Base-by-base conservation (phyloP, 2,329 filamentous ascomycete genomes). In the Beauveria caledonica region DNA sequence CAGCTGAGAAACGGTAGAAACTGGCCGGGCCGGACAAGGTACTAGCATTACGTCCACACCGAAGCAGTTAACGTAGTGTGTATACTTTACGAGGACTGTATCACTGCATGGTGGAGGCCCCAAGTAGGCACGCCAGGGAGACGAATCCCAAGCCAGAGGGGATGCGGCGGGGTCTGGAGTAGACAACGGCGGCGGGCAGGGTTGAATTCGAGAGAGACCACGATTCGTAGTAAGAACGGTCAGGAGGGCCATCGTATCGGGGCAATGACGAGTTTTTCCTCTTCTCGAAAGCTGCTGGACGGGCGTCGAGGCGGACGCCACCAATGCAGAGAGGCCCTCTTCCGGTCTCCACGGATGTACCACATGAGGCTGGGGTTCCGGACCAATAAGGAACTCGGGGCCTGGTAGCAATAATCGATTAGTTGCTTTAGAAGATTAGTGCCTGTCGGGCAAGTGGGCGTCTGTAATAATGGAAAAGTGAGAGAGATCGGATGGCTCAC, bases 301-400 rank as follows among this genome's bases (percentile, higher is more conserved):
- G n/a, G 44, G 55, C 45, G 33, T 42, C 21, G 21, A 40, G 45
- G 39, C 17, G 45, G 45, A 50, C 55, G 42, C 45, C 33, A 46
- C 55, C 54, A 49, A 58, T 33, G 55, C 45, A 58, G 7, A 25
- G 8, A 21, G 44, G 27, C 42, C n/a, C 15, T 40, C 17, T 33
- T 40, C 48, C 23, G 25, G 39, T 53, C 49, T 52, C 48, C 49
- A 60, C 48, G 57, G 46, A 51, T 59, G 48, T 27, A 40, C 49
- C 42, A 48, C 56, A 59, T 48, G 25, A 44, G 27, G 57, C 45
- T 51, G 56, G 21, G 23, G 21, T 50, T 60, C 36, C 57, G 57
- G 48, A 42, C 39, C 57, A 19, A 39, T 36, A 13, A 23, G 56
- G 36, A 39, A 42, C 23, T 33, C 19, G 25, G n/a, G 8, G 8